Conservation (phyloP, 2,329 filamentous ascomycete genomes). For the Monosporascus sp. region DNA sequence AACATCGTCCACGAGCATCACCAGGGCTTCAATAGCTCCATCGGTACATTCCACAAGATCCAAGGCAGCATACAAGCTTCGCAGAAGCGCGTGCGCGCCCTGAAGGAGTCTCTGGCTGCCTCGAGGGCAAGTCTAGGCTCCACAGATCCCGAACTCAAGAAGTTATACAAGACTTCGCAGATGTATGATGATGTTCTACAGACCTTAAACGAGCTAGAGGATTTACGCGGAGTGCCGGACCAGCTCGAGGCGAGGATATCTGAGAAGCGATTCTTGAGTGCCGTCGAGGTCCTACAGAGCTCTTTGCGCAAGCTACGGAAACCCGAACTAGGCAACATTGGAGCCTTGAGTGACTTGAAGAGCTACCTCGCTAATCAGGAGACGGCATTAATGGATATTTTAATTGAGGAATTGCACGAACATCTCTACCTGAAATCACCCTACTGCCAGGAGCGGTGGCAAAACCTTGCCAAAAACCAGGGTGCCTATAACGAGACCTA, state of each 20-base stretch:
- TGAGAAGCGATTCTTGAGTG: slow-evolving; percentile 89
- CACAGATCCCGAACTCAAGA: slow-evolving; percentile 86
- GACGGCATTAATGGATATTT: slow-evolving; percentile 81
- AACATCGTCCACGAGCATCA: slow-evolving; percentile 97
- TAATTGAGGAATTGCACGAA: slow-evolving; percentile 96
- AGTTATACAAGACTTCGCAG: slow-evolving; percentile 80
- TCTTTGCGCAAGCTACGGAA: slow-evolving; percentile 78
- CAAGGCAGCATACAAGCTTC: slow-evolving; percentile 87
- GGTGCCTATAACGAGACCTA: slow-evolving; percentile 46
- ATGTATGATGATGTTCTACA: slow-evolving; percentile 87
- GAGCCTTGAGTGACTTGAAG: slow-evolving; percentile 78
- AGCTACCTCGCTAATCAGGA: slow-evolving; percentile 92
- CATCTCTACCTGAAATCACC: slow-evolving; percentile 97
- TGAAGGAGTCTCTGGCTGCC: slow-evolving; percentile 77
- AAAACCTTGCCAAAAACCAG: slow-evolving; percentile 67
- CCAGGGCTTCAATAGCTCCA: slow-evolving; percentile 98
- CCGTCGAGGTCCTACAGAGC: slow-evolving; percentile 86
- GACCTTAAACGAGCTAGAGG: slow-evolving; percentile 76
- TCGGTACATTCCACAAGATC: slow-evolving; percentile 98
- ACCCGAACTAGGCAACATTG: slow-evolving; percentile 87
- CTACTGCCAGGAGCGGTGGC: slow-evolving; percentile 96
- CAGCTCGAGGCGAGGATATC: slow-evolving; percentile 91
- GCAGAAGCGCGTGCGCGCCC: slow-evolving; percentile 73
- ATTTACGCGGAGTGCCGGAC: slow-evolving; percentile 83
- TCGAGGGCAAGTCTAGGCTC: slow-evolving; percentile 78